Base-by-base conservation (phyloP, 768 basidiomycete species). In the Pisolithus sp. region DNA sequence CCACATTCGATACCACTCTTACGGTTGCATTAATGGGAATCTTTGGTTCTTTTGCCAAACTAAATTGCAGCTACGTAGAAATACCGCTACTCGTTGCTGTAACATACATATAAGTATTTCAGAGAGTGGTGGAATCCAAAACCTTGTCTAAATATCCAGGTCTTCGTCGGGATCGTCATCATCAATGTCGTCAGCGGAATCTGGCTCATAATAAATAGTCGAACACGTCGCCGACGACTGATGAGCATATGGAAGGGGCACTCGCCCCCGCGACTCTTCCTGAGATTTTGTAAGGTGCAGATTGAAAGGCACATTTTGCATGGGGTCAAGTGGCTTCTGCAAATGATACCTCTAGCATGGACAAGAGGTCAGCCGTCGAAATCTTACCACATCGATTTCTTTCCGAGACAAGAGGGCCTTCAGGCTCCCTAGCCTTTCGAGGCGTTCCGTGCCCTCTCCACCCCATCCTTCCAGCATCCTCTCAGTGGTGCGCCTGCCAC, bases 161-260 rank as follows among this genome's bases (percentile, higher is more conserved):
- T 95, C 93, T 63, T 95, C 93, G 59, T 96, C 93, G 20, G 93
- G 93, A 72, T 96, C 93, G 50, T 95, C 93, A 50, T 94, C 93
- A 62, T 96, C 93, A 47, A 94, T 80, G 58, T 96, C 93, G 62
- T 96, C 93, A 24, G 88, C 92, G 24, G 89, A 91, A 64, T 94
- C 93, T 8, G 93, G 92, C 58, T 93, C 90, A 57, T 95, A 96
- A 54, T 85, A 74, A 50, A 96, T 94, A 2, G 79, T 75, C 9
- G 57, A 47, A 18, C 56, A 40, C n/a, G 28, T 42, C 12, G 56
- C 49, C 45, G 53, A 45, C 6, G 49, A 21, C 73, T 89, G 83
- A 61, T 94, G 93, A 2, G 78, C 88, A 62, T 96, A 99, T 3
- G 95, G 95, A 36, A 97, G 70, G 13, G 91, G 87, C 2, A 97